These are phyloP conservation scores for Ceratobasidium sp. DNA, from an alignment of 1,284 basidiomycete species.

Conservation along the genomic window DNA sequence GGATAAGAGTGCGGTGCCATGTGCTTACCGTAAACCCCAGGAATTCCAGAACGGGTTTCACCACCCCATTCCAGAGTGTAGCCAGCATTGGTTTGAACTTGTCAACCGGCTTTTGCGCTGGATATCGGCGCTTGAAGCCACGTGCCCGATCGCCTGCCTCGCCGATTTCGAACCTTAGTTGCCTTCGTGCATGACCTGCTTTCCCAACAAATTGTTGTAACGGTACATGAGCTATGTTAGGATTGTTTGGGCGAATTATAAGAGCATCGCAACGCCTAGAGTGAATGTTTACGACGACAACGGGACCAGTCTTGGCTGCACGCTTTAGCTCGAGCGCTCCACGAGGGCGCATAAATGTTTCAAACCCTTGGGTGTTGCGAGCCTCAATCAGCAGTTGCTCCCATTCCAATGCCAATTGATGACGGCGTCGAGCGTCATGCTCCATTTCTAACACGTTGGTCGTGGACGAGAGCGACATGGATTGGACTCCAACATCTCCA, in stretches of 20 bases:
- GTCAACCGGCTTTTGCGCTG: neutral
- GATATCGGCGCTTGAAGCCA: neutral
- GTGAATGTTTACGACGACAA: conserved; percentile 48
- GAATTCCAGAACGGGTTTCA: conserved; percentile 15
- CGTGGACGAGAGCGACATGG: neutral
- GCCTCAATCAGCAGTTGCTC: conserved; percentile 24
- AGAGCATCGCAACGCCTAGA: conserved; percentile 47
- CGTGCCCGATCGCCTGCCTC: neutral
- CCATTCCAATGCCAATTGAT: conserved; percentile 17
- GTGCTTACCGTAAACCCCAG: conserved; percentile 11
- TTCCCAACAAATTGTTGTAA: neutral
- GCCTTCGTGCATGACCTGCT: neutral
- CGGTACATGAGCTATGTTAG: conserved; percentile 9
- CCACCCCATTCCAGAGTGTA: conserved; percentile 20
- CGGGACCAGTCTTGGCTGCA: conserved; percentile 46
- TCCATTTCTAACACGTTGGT: neutral
- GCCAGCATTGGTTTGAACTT: neutral
- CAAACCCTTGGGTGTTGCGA: conserved; percentile 22
- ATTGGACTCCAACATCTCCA: neutral
- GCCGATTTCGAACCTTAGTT: neutral
- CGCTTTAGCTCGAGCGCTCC: conserved; percentile 39
- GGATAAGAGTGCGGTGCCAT: neutral
- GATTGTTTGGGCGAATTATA: conserved; percentile 37
- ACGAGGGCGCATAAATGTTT: conserved; percentile 39
- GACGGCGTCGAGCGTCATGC: conserved; percentile 15